Evolutionary conservation across 2,329 filamentous ascomycete species (phyloP).

Genomic region (Chalaropsis thielavioides): DNA sequence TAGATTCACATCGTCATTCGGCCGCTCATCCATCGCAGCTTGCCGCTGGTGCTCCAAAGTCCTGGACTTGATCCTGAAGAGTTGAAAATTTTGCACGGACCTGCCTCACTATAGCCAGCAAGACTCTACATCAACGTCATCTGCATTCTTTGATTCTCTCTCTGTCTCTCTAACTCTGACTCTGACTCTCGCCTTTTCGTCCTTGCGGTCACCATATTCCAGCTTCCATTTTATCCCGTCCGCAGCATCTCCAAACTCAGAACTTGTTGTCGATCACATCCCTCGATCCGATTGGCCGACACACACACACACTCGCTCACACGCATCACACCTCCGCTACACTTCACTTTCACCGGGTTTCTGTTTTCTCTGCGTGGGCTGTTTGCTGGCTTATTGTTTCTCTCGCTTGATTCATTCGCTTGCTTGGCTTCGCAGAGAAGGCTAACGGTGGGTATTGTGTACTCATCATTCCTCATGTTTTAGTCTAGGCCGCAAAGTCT

Average conservation of each 20-base stretch:
- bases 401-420: background rate
- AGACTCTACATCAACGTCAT: background rate
- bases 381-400: conserved; percentile 1
- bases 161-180: no score
- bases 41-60: background rate
- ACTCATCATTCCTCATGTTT: background rate
- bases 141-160: background rate
- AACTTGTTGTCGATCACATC: background rate
- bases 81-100: background rate
- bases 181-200: background rate
- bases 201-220: background rate
- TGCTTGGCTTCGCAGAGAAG: background rate
- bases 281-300: background rate
- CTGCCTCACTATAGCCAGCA: background rate
- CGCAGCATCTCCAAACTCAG: background rate
- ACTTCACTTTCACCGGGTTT: no score
- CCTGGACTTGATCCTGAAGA: background rate
- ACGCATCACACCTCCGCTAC: background rate
- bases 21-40: background rate
- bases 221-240: background rate
- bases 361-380: no score
- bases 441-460: background rate
- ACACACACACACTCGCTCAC: background rate
- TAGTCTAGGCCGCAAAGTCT: background rate
- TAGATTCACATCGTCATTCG: background rate